phyloP scores from a whole-genome alignment of 768 basidiomycete genomes.

The Paxillus involutus region DNA sequence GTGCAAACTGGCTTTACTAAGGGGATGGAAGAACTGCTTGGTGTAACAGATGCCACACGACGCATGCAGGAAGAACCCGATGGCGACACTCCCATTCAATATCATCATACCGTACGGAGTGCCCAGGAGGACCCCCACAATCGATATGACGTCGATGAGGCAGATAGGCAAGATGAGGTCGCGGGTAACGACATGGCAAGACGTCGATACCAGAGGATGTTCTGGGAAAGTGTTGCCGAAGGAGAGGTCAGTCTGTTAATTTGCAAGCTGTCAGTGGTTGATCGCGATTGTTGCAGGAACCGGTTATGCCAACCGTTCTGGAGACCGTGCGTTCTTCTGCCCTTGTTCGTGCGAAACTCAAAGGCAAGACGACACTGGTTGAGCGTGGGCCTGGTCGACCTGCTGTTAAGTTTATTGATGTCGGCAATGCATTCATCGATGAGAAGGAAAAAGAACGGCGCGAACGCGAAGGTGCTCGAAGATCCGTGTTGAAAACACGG shows the following conservation, averaged over 20 bases:
- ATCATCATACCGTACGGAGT: not conserved
- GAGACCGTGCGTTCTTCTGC: constrained; percentile 46
- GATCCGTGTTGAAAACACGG: constrained; percentile 35
- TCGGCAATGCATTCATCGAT: constrained; percentile 70
- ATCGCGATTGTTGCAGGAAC: constrained; percentile 44
- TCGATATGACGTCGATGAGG: constrained; percentile 54
- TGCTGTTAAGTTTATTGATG: constrained; percentile 67
- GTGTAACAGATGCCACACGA: constrained; percentile 40
- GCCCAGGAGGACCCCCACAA: not conserved
- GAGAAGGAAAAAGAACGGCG: constrained; percentile 51
- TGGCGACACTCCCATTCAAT: constrained; percentile 7
- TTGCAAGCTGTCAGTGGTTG: not conserved
- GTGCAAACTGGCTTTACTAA: constrained; percentile 77
- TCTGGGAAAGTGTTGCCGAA: constrained; percentile 80
- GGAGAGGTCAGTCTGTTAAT: constrained; percentile 49
- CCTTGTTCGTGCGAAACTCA: constrained; percentile 35
- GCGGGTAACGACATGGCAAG: constrained; percentile 56
- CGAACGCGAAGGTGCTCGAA: constrained; percentile 48
- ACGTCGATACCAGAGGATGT: constrained; percentile 66
- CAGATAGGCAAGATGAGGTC: constrained; percentile 60
- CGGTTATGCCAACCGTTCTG: constrained; percentile 57
- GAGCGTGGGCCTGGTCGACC: constrained; percentile 47
- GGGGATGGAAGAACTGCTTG: constrained; percentile 82
- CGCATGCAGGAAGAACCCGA: constrained; percentile 1
- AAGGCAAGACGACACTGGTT: constrained; percentile 39